Evolutionary conservation across 2,329 filamentous ascomycete species (phyloP).

Genomic region (Fusarium floridanum): DNA sequence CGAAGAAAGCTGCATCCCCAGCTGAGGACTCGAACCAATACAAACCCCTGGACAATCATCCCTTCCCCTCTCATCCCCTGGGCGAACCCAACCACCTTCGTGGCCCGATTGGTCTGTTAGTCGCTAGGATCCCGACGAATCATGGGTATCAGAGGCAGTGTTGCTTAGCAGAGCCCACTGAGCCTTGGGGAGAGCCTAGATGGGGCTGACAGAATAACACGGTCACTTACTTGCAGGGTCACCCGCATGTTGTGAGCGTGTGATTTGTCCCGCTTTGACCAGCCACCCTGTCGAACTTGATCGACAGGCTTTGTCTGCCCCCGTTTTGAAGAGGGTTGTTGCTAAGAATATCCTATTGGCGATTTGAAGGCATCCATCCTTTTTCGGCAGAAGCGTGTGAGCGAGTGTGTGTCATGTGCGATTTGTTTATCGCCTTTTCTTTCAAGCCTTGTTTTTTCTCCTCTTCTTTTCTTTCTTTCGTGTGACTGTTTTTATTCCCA

Average conservation of each 20-base stretch:
- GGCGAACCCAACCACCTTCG: conserved; percentile 2
- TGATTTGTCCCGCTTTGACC: background rate
- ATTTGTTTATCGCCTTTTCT: conserved; percentile 24
- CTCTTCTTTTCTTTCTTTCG: conserved; percentile 1
- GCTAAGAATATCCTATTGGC: conserved; percentile 40
- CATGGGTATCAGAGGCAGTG: conserved; percentile 14
- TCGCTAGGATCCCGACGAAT: conserved; percentile 28
- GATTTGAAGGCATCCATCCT: background rate
- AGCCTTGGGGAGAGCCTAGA: conserved; percentile 26
- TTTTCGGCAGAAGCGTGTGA: background rate
- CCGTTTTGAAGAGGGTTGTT: conserved; percentile 17
- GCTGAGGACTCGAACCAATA: conserved; percentile 21
- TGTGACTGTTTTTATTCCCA: conserved; percentile 3
- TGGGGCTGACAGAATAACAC: background rate
- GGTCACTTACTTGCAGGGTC: background rate
- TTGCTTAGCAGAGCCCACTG: conserved; percentile 16
- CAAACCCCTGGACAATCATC: conserved; percentile 12
- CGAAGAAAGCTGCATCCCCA: background rate
- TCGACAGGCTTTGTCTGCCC: no score
- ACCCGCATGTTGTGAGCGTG: background rate
- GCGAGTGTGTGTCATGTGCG: conserved; percentile 23
- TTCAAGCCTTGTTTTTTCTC: background rate
- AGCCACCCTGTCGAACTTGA: conserved; percentile 14
- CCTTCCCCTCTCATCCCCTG: conserved; percentile 3
- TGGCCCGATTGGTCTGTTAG: conserved; percentile 23